Evolutionary conservation across 352 stramenopile genomes (phyloP).

Genomic region (Globisporangium alternatum): DNA sequence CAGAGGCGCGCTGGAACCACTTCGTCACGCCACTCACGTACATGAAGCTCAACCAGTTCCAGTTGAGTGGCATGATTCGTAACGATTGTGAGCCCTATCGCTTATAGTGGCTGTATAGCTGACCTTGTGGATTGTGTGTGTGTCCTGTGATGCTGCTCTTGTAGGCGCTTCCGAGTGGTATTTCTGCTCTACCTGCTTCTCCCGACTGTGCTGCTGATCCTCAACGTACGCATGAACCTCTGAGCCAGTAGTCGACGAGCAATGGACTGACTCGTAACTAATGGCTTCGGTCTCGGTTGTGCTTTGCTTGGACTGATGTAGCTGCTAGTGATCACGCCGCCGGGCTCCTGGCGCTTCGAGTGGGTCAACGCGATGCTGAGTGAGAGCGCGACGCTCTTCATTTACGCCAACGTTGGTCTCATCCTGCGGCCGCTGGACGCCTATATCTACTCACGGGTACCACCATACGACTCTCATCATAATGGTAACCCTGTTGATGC

Average conservation of each 20-base stretch:
- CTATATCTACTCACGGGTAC: slow-evolving; percentile 47
- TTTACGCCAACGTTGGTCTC: slow-evolving; percentile 39
- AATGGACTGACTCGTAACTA: too few species aligned
- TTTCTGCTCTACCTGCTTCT: slow-evolving; percentile 57
- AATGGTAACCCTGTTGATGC: neutral
- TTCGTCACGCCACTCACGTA: slow-evolving; percentile 56
- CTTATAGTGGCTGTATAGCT: too few species aligned
- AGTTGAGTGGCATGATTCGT: too few species aligned
- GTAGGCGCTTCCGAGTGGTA: slow-evolving; percentile 51
- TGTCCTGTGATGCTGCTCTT: neutral
- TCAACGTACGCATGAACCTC: slow-evolving; percentile 31
- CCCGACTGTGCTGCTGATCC: slow-evolving; percentile 51
- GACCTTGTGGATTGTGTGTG: too few species aligned
- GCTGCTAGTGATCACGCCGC: slow-evolving; percentile 53
- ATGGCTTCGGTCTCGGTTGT: too few species aligned
- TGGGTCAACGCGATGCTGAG: slow-evolving; percentile 56
- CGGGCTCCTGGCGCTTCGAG: slow-evolving; percentile 52
- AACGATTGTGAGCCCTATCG: too few species aligned
- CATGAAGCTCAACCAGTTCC: slow-evolving; percentile 72
- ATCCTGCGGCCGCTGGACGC: slow-evolving; percentile 47
- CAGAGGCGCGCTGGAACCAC: slow-evolving; percentile 56
- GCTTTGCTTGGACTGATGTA: too few species aligned
- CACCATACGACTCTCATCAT: neutral
- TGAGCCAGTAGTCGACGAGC: too few species aligned
- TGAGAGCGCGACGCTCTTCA: slow-evolving; percentile 41